Evolutionary conservation across 371 early-diverging fungal genomes (phyloP).

Genomic region (Saksenaea vasiformis): DNA sequence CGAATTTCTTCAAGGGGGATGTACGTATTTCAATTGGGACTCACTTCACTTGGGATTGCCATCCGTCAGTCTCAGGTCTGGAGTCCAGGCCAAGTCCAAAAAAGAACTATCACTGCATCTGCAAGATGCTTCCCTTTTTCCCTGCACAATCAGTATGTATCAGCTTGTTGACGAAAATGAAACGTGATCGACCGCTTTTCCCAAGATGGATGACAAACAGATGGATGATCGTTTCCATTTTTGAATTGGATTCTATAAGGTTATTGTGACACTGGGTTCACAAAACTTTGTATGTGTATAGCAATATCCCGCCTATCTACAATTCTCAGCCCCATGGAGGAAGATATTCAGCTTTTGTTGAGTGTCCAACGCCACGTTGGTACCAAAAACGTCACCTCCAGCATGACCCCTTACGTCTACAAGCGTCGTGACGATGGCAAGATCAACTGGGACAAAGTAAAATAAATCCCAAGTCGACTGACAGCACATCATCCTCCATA

Average conservation of each 20-base stretch:
- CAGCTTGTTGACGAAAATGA: neutral
- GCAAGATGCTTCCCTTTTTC: neutral
- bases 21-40: too few species aligned
- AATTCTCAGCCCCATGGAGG: slow-evolving; percentile 75
- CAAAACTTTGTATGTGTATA: neutral
- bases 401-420: slow-evolving; percentile 92
- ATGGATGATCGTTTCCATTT: neutral
- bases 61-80: too few species aligned
- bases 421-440: slow-evolving; percentile 93
- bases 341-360: slow-evolving; percentile 91
- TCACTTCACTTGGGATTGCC: too few species aligned
- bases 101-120: too few species aligned
- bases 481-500: slow-evolving; percentile 5
- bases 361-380: slow-evolving; percentile 94
- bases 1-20: too few species aligned
- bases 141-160: slow-evolving; percentile 1
- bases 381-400: slow-evolving; percentile 85
- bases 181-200: neutral
- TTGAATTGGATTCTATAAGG: neutral
- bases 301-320: neutral
- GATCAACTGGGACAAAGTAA: neutral
- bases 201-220: slow-evolving; percentile 2
- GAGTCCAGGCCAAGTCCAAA: too few species aligned
- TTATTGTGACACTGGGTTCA: neutral
- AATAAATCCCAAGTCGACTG: neutral